Percentiles rank a stretch among this genome's conserved stretches.
Evolutionary conservation across 305 asterid genomes (phyloP).

Genomic region (Solanum hybrid): DNA sequence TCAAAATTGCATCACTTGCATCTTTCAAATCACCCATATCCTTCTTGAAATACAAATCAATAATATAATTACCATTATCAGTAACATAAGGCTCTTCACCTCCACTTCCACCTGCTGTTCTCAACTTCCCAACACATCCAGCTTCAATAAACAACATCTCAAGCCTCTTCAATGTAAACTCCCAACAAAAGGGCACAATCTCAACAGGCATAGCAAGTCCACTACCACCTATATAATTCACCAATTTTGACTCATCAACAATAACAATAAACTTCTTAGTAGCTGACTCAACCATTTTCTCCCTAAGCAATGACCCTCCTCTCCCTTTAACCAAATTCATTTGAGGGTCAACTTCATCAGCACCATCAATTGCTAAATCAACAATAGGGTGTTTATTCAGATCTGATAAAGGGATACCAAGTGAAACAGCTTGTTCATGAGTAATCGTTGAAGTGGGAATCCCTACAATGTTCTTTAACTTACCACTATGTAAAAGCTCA

Average conservation of each 20-base stretch:
- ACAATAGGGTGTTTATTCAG: conserved; percentile 56
- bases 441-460: conserved; percentile 66
- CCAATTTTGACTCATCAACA: conserved; percentile 75
- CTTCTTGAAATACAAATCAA: conserved; percentile 68
- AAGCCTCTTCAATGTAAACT: conserved; percentile 52
- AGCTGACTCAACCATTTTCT: conserved; percentile 73
- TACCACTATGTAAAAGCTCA: conserved; percentile 49
- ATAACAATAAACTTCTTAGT: conserved; percentile 62
- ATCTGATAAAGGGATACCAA: conserved; percentile 74
- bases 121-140: conserved; percentile 59
- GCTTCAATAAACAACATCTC: conserved; percentile 54
- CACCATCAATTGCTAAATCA: conserved; percentile 79
- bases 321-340: conserved; percentile 82
- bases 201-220: conserved; percentile 88
- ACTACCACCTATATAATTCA: conserved; percentile 59
- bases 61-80: conserved; percentile 65
- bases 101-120: conserved; percentile 19
- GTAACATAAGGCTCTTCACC: conserved; percentile 40
- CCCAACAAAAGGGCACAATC: conserved; percentile 74
- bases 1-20: conserved; percentile 69
- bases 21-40: conserved; percentile 66
- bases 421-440: conserved; percentile 50
- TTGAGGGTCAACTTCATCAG: conserved; percentile 77
- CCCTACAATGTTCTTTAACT: conserved; percentile 57
- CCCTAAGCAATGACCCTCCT: conserved; percentile 74